Evolutionary conservation across 768 basidiomycete genomes (phyloP), one percentile per base, ranked within the genome.

Genomic region (Rhodotorula paludigena): DNA sequence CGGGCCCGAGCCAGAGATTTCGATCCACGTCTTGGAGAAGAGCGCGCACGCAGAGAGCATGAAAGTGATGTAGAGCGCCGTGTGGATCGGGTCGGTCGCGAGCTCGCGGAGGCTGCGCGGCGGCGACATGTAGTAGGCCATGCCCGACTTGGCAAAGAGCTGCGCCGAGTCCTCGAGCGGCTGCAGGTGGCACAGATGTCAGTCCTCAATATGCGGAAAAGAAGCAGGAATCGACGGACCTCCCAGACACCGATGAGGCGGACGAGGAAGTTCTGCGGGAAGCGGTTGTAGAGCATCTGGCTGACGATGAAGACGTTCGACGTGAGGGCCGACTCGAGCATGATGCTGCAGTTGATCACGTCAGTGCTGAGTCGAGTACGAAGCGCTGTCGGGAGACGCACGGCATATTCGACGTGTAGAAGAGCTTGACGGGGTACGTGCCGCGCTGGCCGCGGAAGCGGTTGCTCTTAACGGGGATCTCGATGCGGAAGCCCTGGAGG

Each of bases 1-100:
- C 18, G 94, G 96, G 28, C 96, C 92, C 61, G 87, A 89, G 23
- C 96, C 94, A 4, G 92, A 97, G 41, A 98, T 91, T 75, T 98
- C 94, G 72, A 99, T 98, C 94, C 96, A 99, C 1, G 94, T 97
- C 84, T 98, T 98, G 77, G 90, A 93, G 83, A 98, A 99, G 73
- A 97, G 83, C 21, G 96, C 94, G 77, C 93, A 98, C 23, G 92
- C 91, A 41, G 88, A 85, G 66, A 93, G 83, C 81, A 94, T 94
- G 81, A 97, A 98, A 10, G 84, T 79, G 78, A 99, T 86, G 80
- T 97, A 96, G 74, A 96, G 81, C 30, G 84, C 83, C 2, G 91
- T 92, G 81, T 98, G 96, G 75, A 98, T 85, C 1, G 96, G 96
- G 79, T 99, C 96, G 56, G 90, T 80, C 68, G 98, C 81, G 14